A percentile compares a stretch with the other conserved stretches of the same genome.
phyloP scores from a whole-genome alignment of 202 grass and related monocot genomes.

The Schoenoplectus triqueter region DNA sequence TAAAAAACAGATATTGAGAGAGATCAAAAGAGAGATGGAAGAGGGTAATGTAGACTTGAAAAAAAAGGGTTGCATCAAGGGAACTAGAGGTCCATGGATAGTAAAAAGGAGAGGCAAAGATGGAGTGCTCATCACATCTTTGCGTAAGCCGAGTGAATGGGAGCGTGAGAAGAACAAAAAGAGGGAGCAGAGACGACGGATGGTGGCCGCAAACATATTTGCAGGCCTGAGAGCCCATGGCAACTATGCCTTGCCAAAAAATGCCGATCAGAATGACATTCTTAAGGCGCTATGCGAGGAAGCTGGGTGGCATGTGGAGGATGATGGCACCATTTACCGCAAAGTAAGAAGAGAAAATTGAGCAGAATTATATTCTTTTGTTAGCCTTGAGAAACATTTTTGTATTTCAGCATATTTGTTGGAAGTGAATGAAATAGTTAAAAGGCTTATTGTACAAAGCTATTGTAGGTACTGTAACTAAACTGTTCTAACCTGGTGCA shows the following conservation, averaged over 20 bases:
- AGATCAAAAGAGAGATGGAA: constrained; percentile 37
- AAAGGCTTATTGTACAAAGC: neutral
- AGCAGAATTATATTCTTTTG: neutral
- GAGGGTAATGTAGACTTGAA: constrained; percentile 29
- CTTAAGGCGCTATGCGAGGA: constrained; percentile 80
- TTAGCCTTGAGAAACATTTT: constrained; percentile 4
- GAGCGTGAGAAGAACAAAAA: constrained; percentile 90
- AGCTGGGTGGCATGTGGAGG: constrained; percentile 79
- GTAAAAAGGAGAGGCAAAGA: constrained; percentile 57
- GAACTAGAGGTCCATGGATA: constrained; percentile 75
- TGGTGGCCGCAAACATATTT: constrained; percentile 75
- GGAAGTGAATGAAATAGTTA: too few relatives aligned
- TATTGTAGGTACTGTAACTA: neutral
- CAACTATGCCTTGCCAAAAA: constrained; percentile 77
- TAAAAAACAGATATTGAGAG: neutral
- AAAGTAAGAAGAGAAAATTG: constrained; percentile 14
- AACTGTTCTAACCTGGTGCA: constrained; percentile 27
- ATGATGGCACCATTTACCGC: constrained; percentile 71
- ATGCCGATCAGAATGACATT: constrained; percentile 94
- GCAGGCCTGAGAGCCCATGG: constrained; percentile 66
- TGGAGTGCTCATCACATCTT: constrained; percentile 56
- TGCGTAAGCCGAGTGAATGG: constrained; percentile 61
- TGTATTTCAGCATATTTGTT: neutral
- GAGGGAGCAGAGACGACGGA: constrained; percentile 66
- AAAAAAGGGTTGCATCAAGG: constrained; percentile 67